Percentiles rank a stretch among this genome's conserved stretches.
Evolutionary conservation across 179 eudicot species (phyloP).

Genomic region (Heliamphora pulchella): DNA sequence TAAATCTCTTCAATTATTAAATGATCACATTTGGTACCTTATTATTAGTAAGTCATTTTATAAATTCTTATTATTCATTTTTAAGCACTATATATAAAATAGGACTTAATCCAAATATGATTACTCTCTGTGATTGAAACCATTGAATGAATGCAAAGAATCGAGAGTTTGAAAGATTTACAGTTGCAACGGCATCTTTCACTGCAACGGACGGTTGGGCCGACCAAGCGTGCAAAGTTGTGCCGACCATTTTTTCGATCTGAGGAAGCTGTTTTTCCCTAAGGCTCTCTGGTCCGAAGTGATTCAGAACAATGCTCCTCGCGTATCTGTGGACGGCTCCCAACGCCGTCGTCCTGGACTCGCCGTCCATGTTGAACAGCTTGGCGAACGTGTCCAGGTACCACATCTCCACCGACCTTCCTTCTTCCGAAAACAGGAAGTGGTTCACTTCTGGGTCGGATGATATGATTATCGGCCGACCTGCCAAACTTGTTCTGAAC

Average conservation of each 20-base stretch:
- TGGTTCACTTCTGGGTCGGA: constrained; percentile 4
- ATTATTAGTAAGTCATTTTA: too few relatives aligned
- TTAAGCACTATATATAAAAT: too few relatives aligned
- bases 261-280: constrained; percentile 3
- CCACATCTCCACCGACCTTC: constrained; percentile 11
- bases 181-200: constrained; percentile 4
- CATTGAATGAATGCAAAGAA: too few relatives aligned
- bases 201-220: neutral
- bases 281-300: constrained; percentile 8
- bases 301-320: neutral
- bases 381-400: constrained; percentile 8
- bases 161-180: neutral
- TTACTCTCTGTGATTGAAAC: too few relatives aligned
- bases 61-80: too few relatives aligned
- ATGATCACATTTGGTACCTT: too few relatives aligned
- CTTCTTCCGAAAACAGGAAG: neutral
- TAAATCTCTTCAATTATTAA: too few relatives aligned
- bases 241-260: neutral
- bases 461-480: neutral
- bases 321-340: neutral
- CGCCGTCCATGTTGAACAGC: neutral
- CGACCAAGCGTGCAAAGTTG: neutral
- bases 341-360: neutral
- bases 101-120: too few relatives aligned
- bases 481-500: constrained; percentile 5